A percentile compares a stretch with the other conserved stretches of the same genome.
Evolutionary conservation across 129 eudicot genomes (phyloP).

Genomic region (Deinandra increscens): DNA sequence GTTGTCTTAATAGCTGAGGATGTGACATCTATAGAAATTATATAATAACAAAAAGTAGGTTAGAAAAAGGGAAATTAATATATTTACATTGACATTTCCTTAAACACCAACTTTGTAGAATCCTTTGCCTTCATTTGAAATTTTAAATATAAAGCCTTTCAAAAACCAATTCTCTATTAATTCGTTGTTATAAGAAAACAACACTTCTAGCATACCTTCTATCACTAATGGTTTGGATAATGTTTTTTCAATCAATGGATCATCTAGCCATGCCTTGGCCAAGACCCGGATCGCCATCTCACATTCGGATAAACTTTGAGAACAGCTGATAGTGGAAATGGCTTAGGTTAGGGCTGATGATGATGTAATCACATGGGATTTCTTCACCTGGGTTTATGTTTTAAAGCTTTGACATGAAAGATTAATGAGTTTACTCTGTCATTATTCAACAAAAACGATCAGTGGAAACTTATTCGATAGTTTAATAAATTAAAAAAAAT

Average conservation of each 20-base stretch:
- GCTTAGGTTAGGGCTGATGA: slow-evolving; percentile 47
- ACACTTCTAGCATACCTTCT: slow-evolving; percentile 64
- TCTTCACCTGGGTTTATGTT: slow-evolving; percentile 26
- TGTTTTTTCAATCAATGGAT: slow-evolving; percentile 29
- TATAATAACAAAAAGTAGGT: no score
- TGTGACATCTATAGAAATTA: no score
- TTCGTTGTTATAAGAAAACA: slow-evolving; percentile 58
- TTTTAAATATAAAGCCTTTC: no score
- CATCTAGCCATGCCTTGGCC: slow-evolving; percentile 64
- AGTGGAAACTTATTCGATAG: slow-evolving; percentile 1
- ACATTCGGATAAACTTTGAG: slow-evolving; percentile 54
- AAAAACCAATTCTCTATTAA: no score
- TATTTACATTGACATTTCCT: no score
- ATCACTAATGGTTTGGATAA: slow-evolving; percentile 50
- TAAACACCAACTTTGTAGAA: no score
- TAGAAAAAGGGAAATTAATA: no score
- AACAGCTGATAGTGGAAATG: slow-evolving; percentile 46
- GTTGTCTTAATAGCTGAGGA: no score
- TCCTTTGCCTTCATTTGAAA: no score
- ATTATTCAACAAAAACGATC: slow-evolving; percentile 21
- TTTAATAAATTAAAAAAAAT: not conserved
- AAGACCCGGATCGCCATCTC: slow-evolving; percentile 62
- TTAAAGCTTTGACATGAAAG: slow-evolving; percentile 44
- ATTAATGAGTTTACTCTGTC: slow-evolving; percentile 46
- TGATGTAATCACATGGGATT: slow-evolving; percentile 7